Evolutionary conservation across 495 filamentous ascomycete species (phyloP).

Genomic region (Astrothelium macrocarpum): DNA sequence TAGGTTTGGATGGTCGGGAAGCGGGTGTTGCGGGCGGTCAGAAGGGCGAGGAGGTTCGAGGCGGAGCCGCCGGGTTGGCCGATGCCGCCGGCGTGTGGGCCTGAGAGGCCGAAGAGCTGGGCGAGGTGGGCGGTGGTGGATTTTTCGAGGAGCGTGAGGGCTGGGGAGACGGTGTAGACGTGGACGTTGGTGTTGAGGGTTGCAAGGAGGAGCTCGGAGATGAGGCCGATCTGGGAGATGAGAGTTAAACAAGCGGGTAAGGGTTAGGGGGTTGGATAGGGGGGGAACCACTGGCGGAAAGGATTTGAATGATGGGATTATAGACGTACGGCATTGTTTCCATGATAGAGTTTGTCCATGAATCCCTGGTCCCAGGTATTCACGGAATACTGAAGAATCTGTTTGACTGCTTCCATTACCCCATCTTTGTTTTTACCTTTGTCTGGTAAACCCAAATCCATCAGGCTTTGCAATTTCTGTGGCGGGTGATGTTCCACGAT

Average conservation of each 20-base stretch:
- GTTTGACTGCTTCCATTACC: conserved; percentile 52
- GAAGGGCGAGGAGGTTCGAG: conserved; percentile 77
- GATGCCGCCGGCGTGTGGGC: conserved; percentile 69
- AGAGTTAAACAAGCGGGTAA: conserved; percentile 1
- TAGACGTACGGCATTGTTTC: conserved; percentile 67
- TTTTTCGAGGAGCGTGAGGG: conserved; percentile 76
- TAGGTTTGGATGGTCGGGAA: conserved; percentile 63
- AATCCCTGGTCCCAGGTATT: conserved; percentile 98
- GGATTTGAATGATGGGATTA: no score
- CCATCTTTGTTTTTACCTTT: conserved; percentile 62
- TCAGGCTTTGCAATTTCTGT: conserved; percentile 52
- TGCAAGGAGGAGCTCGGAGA: conserved; percentile 71
- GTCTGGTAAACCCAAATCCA: conserved; percentile 57
- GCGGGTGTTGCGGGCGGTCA: conserved; percentile 80
- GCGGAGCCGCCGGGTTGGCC: conserved; percentile 79
- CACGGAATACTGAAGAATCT: conserved; percentile 69
- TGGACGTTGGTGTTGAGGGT: conserved; percentile 87
- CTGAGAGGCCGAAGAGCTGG: conserved; percentile 60
- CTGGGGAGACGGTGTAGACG: conserved; percentile 84
- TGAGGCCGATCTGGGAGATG: conserved; percentile 54
- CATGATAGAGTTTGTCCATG: conserved; percentile 82
- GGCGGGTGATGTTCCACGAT: conserved; percentile 65
- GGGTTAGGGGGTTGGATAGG: background rate
- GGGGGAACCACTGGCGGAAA: no score
- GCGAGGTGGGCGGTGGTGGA: conserved; percentile 60